Percentiles rank a stretch among this genome's conserved stretches.
These are phyloP conservation scores for Trametes meyenii DNA, from an alignment of 768 basidiomycete genomes.

Conservation along the genomic window DNA sequence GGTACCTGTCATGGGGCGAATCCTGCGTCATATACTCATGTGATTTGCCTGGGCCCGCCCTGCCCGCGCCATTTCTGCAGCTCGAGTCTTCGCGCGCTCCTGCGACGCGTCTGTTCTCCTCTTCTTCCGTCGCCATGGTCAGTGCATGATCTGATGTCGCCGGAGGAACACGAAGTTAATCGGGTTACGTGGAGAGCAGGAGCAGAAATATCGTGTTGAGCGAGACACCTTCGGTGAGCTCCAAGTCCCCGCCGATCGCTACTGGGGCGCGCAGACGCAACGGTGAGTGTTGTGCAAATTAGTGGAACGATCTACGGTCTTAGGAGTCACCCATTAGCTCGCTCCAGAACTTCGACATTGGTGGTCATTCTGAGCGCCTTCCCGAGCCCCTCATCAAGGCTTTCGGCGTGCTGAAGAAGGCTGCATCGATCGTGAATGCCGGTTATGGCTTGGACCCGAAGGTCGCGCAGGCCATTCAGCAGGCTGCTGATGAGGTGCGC, in stretches of 20 bases:
- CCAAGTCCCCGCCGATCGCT: constrained; percentile 82
- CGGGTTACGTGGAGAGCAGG: constrained; percentile 31
- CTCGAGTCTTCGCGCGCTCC: constrained; percentile 18
- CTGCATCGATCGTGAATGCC: constrained; percentile 89
- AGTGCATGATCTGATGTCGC: not conserved
- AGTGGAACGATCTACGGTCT: not conserved
- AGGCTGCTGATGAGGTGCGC: constrained; percentile 90
- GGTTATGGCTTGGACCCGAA: constrained; percentile 89
- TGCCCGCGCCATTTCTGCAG: constrained; percentile 9
- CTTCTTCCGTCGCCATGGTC: constrained; percentile 42
- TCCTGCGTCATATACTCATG: constrained; percentile 29
- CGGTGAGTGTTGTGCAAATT: constrained; percentile 49
- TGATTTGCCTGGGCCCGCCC: constrained; percentile 31
- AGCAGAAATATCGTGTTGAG: constrained; percentile 71
- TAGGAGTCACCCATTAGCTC: constrained; percentile 54
- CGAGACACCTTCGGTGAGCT: constrained; percentile 96
- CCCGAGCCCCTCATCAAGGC: constrained; percentile 97
- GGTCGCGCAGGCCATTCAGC: constrained; percentile 84
- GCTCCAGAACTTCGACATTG: constrained; percentile 98
- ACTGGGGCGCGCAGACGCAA: constrained; percentile 99
- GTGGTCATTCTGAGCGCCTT: constrained; percentile 90
- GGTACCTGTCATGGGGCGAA: not conserved
- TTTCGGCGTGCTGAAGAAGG: constrained; percentile 97
- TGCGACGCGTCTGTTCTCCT: constrained; percentile 33
- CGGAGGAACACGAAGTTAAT: not conserved